Evolutionary conservation across 495 filamentous ascomycete genomes (phyloP).

Genomic region (Extremus antarcticus): DNA sequence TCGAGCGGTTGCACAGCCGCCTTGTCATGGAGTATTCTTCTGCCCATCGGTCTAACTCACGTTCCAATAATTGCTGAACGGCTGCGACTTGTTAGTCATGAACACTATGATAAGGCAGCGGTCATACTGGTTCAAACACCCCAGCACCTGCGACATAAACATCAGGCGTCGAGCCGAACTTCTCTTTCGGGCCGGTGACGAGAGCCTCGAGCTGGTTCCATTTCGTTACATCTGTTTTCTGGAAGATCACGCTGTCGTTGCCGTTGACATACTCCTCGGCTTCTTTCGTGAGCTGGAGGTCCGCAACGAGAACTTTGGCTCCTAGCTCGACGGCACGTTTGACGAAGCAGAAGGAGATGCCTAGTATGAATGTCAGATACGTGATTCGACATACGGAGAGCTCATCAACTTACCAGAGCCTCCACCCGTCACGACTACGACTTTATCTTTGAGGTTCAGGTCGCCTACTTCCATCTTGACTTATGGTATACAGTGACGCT

Average conservation of each 20-base stretch:
- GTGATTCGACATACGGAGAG: too few species aligned
- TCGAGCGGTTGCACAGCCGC: too few species aligned
- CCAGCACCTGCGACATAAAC: conserved; percentile 28
- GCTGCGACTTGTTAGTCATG: too few species aligned
- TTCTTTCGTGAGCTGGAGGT: conserved; percentile 21
- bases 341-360: conserved; percentile 24
- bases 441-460: background rate
- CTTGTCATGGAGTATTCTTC: background rate
- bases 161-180: conserved; percentile 29
- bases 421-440: conserved; percentile 3
- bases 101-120: too few species aligned
- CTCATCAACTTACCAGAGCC: background rate
- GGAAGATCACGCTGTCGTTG: conserved; percentile 19
- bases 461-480: background rate
- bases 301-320: conserved; percentile 24
- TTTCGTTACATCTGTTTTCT: conserved; percentile 26
- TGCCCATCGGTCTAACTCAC: background rate
- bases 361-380: conserved; percentile 2
- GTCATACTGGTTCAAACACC: conserved; percentile 26
- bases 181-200: conserved; percentile 18
- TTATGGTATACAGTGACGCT: too few species aligned
- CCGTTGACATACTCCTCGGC: conserved; percentile 15
- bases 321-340: conserved; percentile 19
- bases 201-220: conserved; percentile 24
- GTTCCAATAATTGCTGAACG: background rate